Percentiles rank a stretch among this genome's conserved stretches.
Evolutionary conservation across 257 asterid genomes (phyloP).

Genomic region (Solanum lycopersicoides): DNA sequence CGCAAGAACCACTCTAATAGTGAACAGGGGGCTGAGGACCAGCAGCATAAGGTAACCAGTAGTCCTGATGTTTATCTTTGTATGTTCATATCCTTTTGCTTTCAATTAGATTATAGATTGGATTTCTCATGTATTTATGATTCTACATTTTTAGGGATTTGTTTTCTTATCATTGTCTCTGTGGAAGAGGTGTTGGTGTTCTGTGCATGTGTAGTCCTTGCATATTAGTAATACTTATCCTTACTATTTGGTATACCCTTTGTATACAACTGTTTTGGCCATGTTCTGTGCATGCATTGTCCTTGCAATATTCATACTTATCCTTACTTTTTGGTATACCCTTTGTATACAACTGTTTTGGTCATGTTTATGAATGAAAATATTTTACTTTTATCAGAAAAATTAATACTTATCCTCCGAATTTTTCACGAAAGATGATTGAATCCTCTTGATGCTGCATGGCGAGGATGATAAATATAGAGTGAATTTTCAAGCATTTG

Average conservation of each 20-base stretch:
- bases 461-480: neutral
- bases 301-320: neutral
- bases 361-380: neutral
- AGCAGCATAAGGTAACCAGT: slow-evolving; percentile 59
- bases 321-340: neutral
- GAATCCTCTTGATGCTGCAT: neutral
- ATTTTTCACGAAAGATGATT: neutral
- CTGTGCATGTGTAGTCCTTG: neutral
- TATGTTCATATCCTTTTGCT: neutral
- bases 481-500: neutral
- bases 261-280: neutral
- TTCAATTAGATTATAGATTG: neutral
- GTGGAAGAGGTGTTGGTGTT: neutral
- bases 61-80: neutral
- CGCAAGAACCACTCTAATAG: slow-evolving; percentile 39
- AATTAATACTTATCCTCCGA: neutral
- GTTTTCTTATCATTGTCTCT: neutral
- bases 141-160: neutral
- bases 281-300: neutral
- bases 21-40: slow-evolving; percentile 44
- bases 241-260: neutral
- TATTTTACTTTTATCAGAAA: neutral
- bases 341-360: neutral
- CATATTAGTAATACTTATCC: neutral
- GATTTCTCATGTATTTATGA: neutral